Conservation (phyloP, 1,139 yeast genomes). For the Protomyces arabidopsidicola region DNA sequence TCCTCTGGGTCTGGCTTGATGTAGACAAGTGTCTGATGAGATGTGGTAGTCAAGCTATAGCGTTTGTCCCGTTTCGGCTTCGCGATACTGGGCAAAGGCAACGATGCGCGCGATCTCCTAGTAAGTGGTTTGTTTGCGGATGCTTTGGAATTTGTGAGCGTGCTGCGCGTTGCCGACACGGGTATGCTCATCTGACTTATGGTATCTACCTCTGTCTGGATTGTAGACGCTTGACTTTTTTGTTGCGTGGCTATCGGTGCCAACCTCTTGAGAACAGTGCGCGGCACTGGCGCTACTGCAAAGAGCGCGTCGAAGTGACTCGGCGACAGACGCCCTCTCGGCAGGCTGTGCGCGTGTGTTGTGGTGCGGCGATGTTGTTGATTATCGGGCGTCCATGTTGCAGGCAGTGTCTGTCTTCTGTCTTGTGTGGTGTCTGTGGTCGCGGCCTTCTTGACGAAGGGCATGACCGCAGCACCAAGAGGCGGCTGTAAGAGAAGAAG, state of each 20-base stretch:
- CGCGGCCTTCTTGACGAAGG: neutral
- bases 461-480: neutral
- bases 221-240: neutral
- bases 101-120: neutral
- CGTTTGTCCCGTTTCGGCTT: neutral
- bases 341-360: neutral
- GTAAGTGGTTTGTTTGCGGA: neutral
- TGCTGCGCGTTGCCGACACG: neutral
- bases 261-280: neutral
- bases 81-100: neutral
- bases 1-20: neutral
- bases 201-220: neutral
- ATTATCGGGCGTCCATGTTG: neutral
- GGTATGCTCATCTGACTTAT: neutral
- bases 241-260: neutral
- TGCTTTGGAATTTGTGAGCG: neutral
- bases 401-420: neutral
- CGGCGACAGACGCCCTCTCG: neutral
- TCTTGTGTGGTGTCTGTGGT: neutral
- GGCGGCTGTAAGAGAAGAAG: too few species aligned
- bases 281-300: neutral
- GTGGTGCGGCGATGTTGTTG: neutral
- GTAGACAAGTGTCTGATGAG: neutral
- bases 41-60: neutral
- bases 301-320: neutral